phyloP scores from a whole-genome alignment of 371 early-diverging fungal genomes.

The Circinella umbellata region DNA sequence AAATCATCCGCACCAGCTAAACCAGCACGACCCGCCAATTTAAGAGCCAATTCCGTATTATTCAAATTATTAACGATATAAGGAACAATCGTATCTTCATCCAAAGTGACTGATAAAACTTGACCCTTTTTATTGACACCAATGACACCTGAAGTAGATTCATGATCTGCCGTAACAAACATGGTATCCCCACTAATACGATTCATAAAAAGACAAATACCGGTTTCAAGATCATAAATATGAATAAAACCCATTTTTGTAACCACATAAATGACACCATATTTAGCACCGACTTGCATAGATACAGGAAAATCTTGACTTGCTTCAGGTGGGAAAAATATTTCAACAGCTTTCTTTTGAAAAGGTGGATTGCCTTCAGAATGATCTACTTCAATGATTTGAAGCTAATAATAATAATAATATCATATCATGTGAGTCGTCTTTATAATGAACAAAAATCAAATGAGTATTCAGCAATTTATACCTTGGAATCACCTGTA shows the following conservation, averaged over 20 bases:
- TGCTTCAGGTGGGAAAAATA: conserved; percentile 96
- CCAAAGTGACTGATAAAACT: conserved; percentile 92
- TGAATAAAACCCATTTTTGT: conserved; percentile 98
- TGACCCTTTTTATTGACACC: conserved; percentile 97
- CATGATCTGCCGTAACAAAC: conserved; percentile 95
- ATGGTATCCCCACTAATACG: conserved; percentile 96
- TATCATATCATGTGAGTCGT: neutral
- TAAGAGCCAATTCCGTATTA: conserved; percentile 90
- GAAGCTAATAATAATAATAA: conserved; percentile 64
- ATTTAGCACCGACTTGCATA: conserved; percentile 93
- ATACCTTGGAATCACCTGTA: conserved; percentile 81
- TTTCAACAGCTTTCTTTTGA: conserved; percentile 90
- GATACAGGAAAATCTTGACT: conserved; percentile 95
- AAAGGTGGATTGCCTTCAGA: conserved; percentile 89
- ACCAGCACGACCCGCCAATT: conserved; percentile 87
- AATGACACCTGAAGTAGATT: conserved; percentile 86
- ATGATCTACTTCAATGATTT: conserved; percentile 97
- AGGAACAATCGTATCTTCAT: conserved; percentile 88
- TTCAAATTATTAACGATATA: conserved; percentile 84
- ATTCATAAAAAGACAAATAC: conserved; percentile 94
- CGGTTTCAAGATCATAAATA: conserved; percentile 93
- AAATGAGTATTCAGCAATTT: neutral
- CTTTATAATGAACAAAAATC: neutral
- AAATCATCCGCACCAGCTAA: conserved; percentile 96
- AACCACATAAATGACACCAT: conserved; percentile 91